Percentiles rank a stretch among this genome's conserved stretches.
Evolutionary conservation across 108 stramenopile species (phyloP).

Genomic region (Skeletonema grethae): DNA sequence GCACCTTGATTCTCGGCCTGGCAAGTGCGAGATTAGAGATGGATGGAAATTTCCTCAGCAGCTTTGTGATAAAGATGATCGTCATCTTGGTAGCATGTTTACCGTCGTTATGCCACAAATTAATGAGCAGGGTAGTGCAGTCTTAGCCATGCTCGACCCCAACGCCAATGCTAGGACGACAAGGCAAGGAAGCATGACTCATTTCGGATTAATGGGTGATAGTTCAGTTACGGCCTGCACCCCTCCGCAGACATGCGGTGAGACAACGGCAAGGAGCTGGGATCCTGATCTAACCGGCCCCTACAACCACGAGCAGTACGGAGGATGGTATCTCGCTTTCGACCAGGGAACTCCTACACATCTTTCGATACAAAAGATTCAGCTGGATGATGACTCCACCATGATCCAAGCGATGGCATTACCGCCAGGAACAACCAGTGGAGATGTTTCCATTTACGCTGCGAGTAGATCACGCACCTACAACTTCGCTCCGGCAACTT

Average conservation of each 20-base stretch:
- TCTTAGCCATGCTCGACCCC: slow-evolving; percentile 4
- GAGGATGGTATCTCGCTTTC: slow-evolving; percentile 2
- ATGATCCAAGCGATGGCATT: background rate
- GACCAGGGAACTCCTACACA: slow-evolving; percentile 4
- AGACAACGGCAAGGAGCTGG: slow-evolving; percentile 8
- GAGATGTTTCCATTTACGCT: too few species aligned
- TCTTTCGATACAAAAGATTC: slow-evolving; percentile 10
- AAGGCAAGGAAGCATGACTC: slow-evolving; percentile 1
- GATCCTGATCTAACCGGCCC: slow-evolving; percentile 8
- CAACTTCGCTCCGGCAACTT: too few species aligned
- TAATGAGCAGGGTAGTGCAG: background rate
- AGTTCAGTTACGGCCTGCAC: background rate
- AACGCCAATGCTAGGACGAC: background rate
- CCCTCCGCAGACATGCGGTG: slow-evolving; percentile 1
- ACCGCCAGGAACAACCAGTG: too few species aligned
- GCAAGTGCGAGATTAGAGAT: too few species aligned
- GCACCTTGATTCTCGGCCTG: too few species aligned
- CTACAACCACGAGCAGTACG: slow-evolving; percentile 5
- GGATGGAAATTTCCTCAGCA: too few species aligned
- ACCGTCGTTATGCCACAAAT: background rate
- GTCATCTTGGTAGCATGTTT: too few species aligned
- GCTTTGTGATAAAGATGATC: too few species aligned
- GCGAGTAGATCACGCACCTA: too few species aligned
- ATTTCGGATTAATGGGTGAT: slow-evolving; percentile 7
- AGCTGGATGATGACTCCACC: background rate